These are phyloP conservation scores for Chaetomium fimeti DNA, from an alignment of 495 filamentous ascomycete species.

Conservation along the genomic window DNA sequence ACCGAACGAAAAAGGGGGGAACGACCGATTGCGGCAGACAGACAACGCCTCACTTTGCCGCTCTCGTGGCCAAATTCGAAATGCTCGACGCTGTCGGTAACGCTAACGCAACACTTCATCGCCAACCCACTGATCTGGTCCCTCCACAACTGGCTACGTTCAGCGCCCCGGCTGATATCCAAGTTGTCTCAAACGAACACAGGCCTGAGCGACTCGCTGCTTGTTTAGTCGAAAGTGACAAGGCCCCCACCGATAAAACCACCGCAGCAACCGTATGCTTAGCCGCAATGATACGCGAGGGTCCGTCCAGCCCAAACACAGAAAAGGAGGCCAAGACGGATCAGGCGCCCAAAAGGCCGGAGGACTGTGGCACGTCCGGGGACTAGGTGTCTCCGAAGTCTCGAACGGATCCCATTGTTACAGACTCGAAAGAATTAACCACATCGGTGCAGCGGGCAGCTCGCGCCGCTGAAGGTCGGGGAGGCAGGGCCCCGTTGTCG, in stretches of 20 bases:
- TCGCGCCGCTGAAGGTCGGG: neutral
- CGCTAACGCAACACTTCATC: neutral
- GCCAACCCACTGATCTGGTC: neutral
- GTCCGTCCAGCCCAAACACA: too few species aligned
- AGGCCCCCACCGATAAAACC: too few species aligned
- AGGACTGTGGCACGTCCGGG: neutral
- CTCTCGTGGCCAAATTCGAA: constrained; percentile 46
- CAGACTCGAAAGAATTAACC: neutral
- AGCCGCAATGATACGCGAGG: too few species aligned
- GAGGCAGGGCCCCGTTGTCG: constrained; percentile 31
- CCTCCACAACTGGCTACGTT: neutral
- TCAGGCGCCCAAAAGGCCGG: too few species aligned
- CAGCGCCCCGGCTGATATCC: neutral
- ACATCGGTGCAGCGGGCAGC: neutral
- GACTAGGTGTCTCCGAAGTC: neutral
- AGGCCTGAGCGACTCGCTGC: too few species aligned
- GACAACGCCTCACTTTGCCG: constrained; percentile 23
- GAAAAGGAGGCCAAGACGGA: too few species aligned
- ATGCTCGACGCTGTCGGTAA: constrained; percentile 35
- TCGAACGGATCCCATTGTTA: neutral
- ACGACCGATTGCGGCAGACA: neutral
- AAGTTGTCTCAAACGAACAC: too few species aligned
- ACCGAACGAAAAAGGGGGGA: too few species aligned
- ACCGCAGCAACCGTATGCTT: too few species aligned
- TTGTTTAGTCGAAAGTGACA: too few species aligned